Base-by-base conservation (phyloP, 208 protist genomes). In the Wallacemonas rigidus region DNA sequence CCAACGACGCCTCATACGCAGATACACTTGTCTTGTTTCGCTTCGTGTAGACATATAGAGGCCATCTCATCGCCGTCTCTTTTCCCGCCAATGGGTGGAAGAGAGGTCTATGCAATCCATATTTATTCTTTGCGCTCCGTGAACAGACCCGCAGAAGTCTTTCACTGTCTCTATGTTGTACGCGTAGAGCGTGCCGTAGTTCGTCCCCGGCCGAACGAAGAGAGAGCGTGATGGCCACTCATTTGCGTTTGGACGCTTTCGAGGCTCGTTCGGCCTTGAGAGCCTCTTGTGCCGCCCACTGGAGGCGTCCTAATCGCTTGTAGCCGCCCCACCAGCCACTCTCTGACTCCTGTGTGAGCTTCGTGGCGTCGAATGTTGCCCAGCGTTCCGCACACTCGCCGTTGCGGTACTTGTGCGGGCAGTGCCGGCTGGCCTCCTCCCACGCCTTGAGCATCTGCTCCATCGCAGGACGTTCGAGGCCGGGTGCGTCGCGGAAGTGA, bases 391-490 rank as follows among this genome's bases (percentile, higher is more conserved):
- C 87, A 68, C 91, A 95, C 60, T 89, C 85, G 53, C 91, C 91
- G 5, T 56, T 69, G 71, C 78, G 75, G 69, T 81, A 95, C 80
- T 95, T 95, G 17, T 75, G 36, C 8, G 85, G 79, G 60, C 86
- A 93, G 67, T 90, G 83, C 35, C 81, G 84, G 58, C 88, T 94
- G 7, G 87, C 88, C 70, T 89, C 84, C 14, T 79, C 71, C 91
- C 91, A 95, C n/a, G 91, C 91, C 36, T 94, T 84, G 4, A 93
- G 77, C 79, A 95, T 82, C 75, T 87, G 85, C 62, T 89, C 85
- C 88, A 94, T 88, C 15, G 88, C 86, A n/a, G 85, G 84, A 26
- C 88, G 84, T 38, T 47, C 36, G 70, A 93, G 71, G 11, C 57
- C 69, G 57, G 61, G 68, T 3, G 87, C 81, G 63, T 93, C 87